Evolutionary conservation across 257 asterid species (phyloP).

Genomic region (Petunia secreta): DNA sequence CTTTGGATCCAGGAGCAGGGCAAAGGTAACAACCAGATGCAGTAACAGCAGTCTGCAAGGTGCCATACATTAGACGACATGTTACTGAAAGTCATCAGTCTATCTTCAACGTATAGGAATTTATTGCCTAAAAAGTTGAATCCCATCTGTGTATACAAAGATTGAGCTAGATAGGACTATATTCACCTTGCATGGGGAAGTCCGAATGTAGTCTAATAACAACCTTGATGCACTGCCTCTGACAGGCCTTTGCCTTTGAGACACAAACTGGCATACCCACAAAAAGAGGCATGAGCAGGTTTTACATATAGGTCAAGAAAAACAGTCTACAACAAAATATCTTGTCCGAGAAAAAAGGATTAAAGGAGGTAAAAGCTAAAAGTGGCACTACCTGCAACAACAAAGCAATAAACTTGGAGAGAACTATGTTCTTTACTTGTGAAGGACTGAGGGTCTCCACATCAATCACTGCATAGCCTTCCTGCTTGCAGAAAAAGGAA

Average conservation of each 20-base stretch:
- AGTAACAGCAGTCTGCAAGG: conserved; percentile 69
- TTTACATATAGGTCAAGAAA: not conserved
- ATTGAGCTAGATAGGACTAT: conserved; percentile 13
- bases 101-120: not conserved
- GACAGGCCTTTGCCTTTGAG: conserved; percentile 77
- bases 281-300: conserved; percentile 27
- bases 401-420: conserved; percentile 62
- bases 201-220: conserved; percentile 60
- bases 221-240: conserved; percentile 80
- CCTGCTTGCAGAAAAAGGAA: conserved; percentile 44
- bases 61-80: conserved; percentile 25
- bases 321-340: conserved; percentile 16
- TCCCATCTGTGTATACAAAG: conserved; percentile 4
- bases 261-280: conserved; percentile 60
- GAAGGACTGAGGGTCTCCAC: conserved; percentile 47
- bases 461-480: conserved; percentile 79
- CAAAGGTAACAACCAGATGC: conserved; percentile 90
- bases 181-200: conserved; percentile 84
- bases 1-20: conserved; percentile 97
- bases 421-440: conserved; percentile 53
- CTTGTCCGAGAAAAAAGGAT: not conserved
- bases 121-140: not conserved
- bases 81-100: not conserved
- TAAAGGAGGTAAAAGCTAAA: conserved; percentile 25
- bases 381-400: conserved; percentile 72